Base-by-base conservation (phyloP, 805 yeast species). In the Candida insectalens region DNA sequence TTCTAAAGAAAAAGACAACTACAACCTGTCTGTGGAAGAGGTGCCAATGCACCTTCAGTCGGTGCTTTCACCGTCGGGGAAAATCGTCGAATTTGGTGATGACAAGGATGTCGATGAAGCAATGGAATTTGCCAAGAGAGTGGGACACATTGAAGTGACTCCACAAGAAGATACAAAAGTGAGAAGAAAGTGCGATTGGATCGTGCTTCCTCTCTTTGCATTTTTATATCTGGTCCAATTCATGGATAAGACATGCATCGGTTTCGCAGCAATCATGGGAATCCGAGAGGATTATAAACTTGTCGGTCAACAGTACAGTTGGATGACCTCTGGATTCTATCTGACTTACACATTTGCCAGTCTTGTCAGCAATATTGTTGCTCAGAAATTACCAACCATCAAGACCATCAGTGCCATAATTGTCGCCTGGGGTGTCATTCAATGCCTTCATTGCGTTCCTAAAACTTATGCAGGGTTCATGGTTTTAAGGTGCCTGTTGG, bases 391-490 rank as follows among this genome's bases (percentile, higher is more conserved):
- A 26, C 25, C 29, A n/a, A 18, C 30, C 3, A 8, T 53, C 7
- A 59, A 53, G 34, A 59, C 58, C 25, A 50, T 71, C 30, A 45
- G 59, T 5, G 41, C 43, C 8, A 47, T 63, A 38, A 51, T 63
- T 14, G 42, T 60, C n/a, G 22, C 68, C 0, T 80, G 88, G 87
- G 87, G 83, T 8, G 49, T 69, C 8, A 53, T 76, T 27, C 60
- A 69, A 32, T 52, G 71, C 20, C 75, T 70, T 38, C 67, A 80
- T 1, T 67, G 65, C 5, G 52, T 47, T 10, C 49, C 63, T 13
- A 42, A 47, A 15, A 57, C 49, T 27, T 69, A 60, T 40, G 57
- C 67, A 4, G 67, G 74, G 0, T 64, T 71, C 36, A 45, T 70
- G 21, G 57, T 63, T 6, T 48, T 64, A 16, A 55, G 81, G 41